Evolutionary conservation across 768 basidiomycete genomes (phyloP), one percentile per base, ranked within the genome.

Genomic region (Mycena galericulata): DNA sequence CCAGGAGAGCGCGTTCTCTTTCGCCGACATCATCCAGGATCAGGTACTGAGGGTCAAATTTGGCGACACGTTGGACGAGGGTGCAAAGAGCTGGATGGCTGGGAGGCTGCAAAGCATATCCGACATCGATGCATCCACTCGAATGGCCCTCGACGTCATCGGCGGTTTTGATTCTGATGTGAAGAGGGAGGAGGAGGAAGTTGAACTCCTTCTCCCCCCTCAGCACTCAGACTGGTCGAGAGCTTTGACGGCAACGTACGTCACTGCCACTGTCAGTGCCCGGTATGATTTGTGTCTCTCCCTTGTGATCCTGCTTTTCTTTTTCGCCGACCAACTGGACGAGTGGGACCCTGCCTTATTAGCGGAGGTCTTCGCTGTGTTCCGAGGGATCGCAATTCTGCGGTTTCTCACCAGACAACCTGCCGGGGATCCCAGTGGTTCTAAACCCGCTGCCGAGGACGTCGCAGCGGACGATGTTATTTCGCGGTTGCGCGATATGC

Each of bases 1-100:
- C 61, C 93, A 95, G 76, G 93, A 95, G 73, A 87, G 89, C 34
- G 91, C 90, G 0, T 94, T 93, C 78, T 88, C 92, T 2, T 90
- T 92, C 67, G 85, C 87, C 10, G 94, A 96, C 67, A 89, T 95
- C 53, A 78, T 94, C 20, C 84, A 86, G 61, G 92, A 93, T 74
- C 87, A 91, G 75, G 87, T 87, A 1, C 81, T 80, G 38, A 84
- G 86, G 40, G 75, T 84, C 59, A 81, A 85, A 46, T 86, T 92
- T 72, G 81, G 80, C 70, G 86, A 89, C 62, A 81, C 78, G 27
- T 76, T 94, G 29, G 90, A 91, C 58, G 89, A 89, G 54, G 87
- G 87, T 3, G 81, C 87, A 8, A 83, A 83, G 51, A 86, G 82
- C 60, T 92, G 90, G 90, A 85, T 93, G 54, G 71, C 82, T 8